Evolutionary conservation across 1,284 basidiomycete genomes (phyloP), one percentile per base, ranked within the genome.

Genomic region (Peniophora sp.): DNA sequence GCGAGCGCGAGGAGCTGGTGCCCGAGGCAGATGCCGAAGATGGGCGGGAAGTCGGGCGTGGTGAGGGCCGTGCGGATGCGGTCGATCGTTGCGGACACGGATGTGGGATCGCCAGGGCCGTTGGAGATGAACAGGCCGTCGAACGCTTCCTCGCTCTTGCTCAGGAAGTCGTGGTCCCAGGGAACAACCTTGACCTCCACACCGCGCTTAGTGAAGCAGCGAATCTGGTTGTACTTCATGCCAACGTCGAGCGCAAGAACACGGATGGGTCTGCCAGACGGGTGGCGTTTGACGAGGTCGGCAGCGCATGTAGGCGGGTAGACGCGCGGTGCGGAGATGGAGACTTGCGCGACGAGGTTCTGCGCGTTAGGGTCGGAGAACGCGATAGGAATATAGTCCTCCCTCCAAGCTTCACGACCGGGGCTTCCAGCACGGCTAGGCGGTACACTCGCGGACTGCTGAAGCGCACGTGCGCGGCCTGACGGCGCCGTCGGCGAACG

Each of bases 191-290:
- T 97, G 65, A 99, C 76, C 68, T 99, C 93, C 48, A 98, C 83
- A 50, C 97, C 96, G 46, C 97, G 89, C 50, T 85, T 78, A 48
- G 83, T 86, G 73, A 99, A 97, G 75, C 96, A 99, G 45, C 97
- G 83, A 60, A 99, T 96, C 70, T 99, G 97, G 72, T 99, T 99
- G 74, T 88, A 96, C 73, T 99, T 99, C 91, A 99, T 98, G 42
- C 97, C 97, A 50, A 99, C 95, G 67, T 99, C 97, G 52, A 99
- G 74, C 3, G 92, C 92, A 20, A 99, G 64, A 47, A 99, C 81
- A 55, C 97, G 88, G 36, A 99, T 66, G 1, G 83, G 74, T 47
- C 94, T 83, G 47, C 75, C 76, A 2, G 83, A 85, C 2, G 92
- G 91, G 68, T 99, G 93, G 48, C 84, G 73, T 42, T 75, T 74